phyloP scores from a whole-genome alignment of 192 early-diverging fungal species.

The Hyaloraphidium curvatum region DNA sequence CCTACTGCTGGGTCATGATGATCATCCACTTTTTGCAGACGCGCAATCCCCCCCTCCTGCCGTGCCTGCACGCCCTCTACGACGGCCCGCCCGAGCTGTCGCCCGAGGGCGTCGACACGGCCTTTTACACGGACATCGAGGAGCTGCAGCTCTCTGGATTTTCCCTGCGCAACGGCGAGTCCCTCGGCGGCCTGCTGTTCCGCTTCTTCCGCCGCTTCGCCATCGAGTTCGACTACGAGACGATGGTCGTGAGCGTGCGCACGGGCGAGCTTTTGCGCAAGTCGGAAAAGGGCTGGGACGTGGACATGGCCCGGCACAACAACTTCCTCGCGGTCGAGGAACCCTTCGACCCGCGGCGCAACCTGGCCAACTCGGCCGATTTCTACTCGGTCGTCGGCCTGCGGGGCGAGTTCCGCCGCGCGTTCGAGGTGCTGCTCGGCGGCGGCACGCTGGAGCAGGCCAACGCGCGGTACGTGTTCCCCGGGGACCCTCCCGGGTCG shows the following conservation, averaged over 20 bases:
- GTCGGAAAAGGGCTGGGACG: constrained; percentile 69
- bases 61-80: constrained; percentile 51
- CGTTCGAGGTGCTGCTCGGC: constrained; percentile 31
- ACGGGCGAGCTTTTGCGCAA: constrained; percentile 63
- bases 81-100: constrained; percentile 8
- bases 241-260: constrained; percentile 59
- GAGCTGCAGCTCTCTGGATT: constrained; percentile 41
- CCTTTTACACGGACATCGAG: constrained; percentile 55
- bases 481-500: no score
- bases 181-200: constrained; percentile 57
- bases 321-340: constrained; percentile 77
- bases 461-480: no score
- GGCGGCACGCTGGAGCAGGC: constrained; percentile 18
- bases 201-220: constrained; percentile 64
- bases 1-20: constrained; percentile 90
- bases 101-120: constrained; percentile 33
- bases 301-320: constrained; percentile 35
- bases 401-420: constrained; percentile 60
- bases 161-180: constrained; percentile 48
- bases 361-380: constrained; percentile 82
- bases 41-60: constrained; percentile 73
- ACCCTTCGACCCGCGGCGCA: constrained; percentile 71
- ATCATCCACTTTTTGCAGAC: constrained; percentile 83
- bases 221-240: constrained; percentile 67
- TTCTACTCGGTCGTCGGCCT: constrained; percentile 53